Conservation (phyloP, 2,329 filamentous ascomycete species). For the Seiridium unicorne region DNA sequence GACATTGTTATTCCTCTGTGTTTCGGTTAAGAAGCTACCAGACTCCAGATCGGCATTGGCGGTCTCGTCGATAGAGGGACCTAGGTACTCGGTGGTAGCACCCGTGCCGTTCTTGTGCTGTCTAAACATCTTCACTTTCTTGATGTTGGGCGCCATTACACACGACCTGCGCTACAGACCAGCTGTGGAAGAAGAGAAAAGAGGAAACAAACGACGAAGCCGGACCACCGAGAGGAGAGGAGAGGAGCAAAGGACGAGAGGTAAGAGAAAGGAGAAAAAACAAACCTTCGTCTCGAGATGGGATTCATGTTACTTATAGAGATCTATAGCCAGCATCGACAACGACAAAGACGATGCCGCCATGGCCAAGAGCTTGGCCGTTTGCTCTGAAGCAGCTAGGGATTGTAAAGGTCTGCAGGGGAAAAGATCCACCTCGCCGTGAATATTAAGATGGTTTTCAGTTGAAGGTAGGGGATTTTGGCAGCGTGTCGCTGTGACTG, state of each 20-base stretch:
- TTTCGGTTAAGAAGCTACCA: constrained; percentile 27
- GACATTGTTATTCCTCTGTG: constrained; percentile 22
- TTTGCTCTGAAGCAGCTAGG: constrained; percentile 18
- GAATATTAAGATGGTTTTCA: constrained; percentile 1
- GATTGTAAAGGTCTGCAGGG: constrained; percentile 15
- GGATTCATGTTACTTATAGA: constrained; percentile 18
- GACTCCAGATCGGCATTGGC: constrained; percentile 26
- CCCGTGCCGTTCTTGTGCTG: constrained; percentile 19
- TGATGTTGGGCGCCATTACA: constrained; percentile 28
- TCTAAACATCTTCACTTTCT: constrained; percentile 27
- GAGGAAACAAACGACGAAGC: constrained; percentile 11
- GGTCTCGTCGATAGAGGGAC: constrained; percentile 19
- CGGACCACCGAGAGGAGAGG: constrained; percentile 13
- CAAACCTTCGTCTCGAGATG: neutral
- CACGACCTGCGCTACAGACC: constrained; percentile 25
- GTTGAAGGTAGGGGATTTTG: constrained; percentile 7
- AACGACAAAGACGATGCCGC: constrained; percentile 11
- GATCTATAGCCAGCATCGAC: neutral
- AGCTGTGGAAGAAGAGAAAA: constrained; percentile 21
- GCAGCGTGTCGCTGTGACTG: constrained; percentile 11
- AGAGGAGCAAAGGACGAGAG: constrained; percentile 14
- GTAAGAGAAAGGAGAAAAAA: neutral
- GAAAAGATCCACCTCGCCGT: constrained; percentile 12
- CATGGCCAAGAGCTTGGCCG: constrained; percentile 22
- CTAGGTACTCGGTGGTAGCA: constrained; percentile 20